Percentiles rank a stretch among this genome's conserved stretches.
Evolutionary conservation across 441 rosid species (phyloP).

Genomic region (Corymbia citriodora): DNA sequence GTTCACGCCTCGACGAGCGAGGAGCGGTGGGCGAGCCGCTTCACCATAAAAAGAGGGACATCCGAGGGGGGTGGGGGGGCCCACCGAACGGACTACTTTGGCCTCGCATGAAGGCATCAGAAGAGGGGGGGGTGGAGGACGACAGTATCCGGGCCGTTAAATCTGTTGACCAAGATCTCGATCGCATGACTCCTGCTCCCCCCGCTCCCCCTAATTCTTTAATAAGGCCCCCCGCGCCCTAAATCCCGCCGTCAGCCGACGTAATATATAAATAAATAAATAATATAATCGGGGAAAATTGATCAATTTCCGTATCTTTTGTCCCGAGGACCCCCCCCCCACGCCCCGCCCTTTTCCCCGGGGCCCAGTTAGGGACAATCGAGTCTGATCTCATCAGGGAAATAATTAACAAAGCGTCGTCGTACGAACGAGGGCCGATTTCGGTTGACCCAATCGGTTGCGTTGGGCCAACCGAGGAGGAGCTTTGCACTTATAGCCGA

Average conservation of each 20-base stretch:
- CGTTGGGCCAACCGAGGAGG: background rate
- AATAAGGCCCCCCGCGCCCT: background rate
- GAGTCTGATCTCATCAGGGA: background rate
- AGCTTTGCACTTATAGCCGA: background rate
- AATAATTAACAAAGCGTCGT: background rate
- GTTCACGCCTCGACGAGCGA: background rate
- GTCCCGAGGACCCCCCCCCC: background rate
- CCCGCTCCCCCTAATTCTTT: background rate
- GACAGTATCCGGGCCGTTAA: background rate
- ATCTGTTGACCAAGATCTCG: constrained; percentile 16
- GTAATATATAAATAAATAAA: background rate
- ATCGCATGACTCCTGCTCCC: background rate
- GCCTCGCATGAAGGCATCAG: background rate
- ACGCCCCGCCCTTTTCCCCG: background rate
- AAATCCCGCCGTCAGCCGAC: background rate
- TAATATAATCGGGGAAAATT: background rate
- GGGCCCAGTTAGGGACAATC: background rate
- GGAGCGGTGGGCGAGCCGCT: background rate
- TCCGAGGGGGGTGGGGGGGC: background rate
- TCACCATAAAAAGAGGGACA: background rate
- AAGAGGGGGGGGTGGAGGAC: background rate
- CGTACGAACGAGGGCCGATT: background rate
- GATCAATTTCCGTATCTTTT: background rate
- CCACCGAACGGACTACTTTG: background rate
- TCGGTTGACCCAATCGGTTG: background rate